phyloP scores from a whole-genome alignment of 257 asterid species.

The Misopates orontium region DNA sequence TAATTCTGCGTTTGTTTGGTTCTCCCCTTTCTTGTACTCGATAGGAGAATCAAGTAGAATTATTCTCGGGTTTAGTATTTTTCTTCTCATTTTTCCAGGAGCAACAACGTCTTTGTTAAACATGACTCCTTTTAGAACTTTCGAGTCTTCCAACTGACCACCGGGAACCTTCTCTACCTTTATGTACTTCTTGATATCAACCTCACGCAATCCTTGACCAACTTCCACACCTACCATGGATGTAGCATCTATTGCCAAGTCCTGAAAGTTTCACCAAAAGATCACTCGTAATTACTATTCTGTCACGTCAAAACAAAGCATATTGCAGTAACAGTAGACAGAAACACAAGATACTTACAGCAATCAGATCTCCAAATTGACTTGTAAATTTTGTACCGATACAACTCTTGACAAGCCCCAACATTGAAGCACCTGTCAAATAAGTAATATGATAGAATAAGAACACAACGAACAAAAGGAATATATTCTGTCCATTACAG shows the following conservation, averaged over 20 bases:
- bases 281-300: neutral
- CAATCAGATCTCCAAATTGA: constrained; percentile 90
- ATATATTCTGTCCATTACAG: neutral
- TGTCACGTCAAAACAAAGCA: neutral
- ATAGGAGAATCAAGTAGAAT: constrained; percentile 92
- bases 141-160: constrained; percentile 94
- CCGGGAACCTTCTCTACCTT: constrained; percentile 98
- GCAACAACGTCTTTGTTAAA: constrained; percentile 90
- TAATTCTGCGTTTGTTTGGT: constrained; percentile 93
- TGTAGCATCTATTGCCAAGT: constrained; percentile 88
- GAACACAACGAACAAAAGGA: constrained; percentile 23
- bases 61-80: constrained; percentile 80
- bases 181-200: constrained; percentile 89
- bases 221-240: constrained; percentile 80
- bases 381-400: constrained; percentile 95
- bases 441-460: constrained; percentile 20
- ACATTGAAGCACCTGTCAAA: constrained; percentile 74
- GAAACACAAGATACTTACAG: neutral
- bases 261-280: constrained; percentile 49
- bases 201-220: constrained; percentile 92
- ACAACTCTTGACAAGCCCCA: constrained; percentile 90
- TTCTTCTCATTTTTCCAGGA: constrained; percentile 96
- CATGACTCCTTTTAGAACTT: constrained; percentile 91
- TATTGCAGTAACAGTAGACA: too few relatives aligned
- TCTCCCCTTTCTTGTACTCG: constrained; percentile 98